phyloP scores from a whole-genome alignment of 345 rosid genomes.

The Murraya koenigii region DNA sequence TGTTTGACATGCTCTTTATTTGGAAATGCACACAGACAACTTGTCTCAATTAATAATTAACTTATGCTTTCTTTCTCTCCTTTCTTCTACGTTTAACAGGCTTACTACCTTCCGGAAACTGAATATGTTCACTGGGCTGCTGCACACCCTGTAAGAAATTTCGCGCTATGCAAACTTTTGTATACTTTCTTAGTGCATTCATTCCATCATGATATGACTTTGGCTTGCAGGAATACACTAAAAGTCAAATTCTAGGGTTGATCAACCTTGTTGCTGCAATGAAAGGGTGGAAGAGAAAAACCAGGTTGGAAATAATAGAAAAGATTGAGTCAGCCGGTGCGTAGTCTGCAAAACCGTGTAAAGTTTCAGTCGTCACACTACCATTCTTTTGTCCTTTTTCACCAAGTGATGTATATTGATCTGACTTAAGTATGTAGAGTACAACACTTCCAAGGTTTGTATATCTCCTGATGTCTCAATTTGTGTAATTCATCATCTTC shows the following conservation, averaged over 20 bases:
- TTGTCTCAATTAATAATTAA: not conserved
- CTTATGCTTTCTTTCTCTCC: not conserved
- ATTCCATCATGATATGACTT: not conserved
- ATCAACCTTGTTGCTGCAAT: conserved; percentile 85
- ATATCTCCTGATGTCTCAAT: conserved; percentile 6
- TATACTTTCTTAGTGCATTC: not conserved
- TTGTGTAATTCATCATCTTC: conserved; percentile 22
- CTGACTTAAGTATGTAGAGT: conserved; percentile 16
- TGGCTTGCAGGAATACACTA: conserved; percentile 66
- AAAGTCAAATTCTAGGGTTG: conserved; percentile 73
- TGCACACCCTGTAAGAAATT: conserved; percentile 74
- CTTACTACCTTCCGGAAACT: conserved; percentile 92
- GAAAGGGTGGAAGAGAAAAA: conserved; percentile 98
- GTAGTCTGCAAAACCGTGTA: conserved; percentile 10
- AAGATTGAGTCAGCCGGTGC: conserved; percentile 63
- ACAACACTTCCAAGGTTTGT: conserved; percentile 18
- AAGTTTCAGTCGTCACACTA: conserved; percentile 13
- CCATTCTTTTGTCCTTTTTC: not conserved
- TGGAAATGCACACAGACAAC: not conserved
- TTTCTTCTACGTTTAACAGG: conserved; percentile 44
- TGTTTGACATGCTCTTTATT: not conserved
- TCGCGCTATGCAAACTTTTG: not conserved
- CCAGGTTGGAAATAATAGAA: conserved; percentile 72
- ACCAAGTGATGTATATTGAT: conserved; percentile 21
- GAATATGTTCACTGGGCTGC: conserved; percentile 97